Base-by-base conservation (phyloP, 2,329 filamentous ascomycete genomes). In the Claviceps fusiformis region DNA sequence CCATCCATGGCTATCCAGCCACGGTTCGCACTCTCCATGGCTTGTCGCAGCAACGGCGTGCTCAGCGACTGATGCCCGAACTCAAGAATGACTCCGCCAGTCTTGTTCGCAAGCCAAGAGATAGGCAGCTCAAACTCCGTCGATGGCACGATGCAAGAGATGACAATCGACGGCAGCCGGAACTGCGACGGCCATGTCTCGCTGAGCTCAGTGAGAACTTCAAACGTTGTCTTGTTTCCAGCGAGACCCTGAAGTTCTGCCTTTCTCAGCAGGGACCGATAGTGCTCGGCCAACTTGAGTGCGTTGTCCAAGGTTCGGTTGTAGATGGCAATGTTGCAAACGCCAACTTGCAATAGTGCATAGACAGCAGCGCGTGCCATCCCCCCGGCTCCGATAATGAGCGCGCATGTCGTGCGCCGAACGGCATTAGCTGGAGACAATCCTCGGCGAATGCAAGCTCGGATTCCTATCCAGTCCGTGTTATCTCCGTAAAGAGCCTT, bases 351-450 rank as follows among this genome's bases (percentile, higher is more conserved):
- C 29, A 91, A 75, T 79, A 92, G 82, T 1, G 87, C 83, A 61
- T 92, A 92, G 2, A 89, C 79, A 2, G 86, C 85, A 3, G 87
- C 86, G 57, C 87, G 77, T 9, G 85, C 87, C 86, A 91, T 91
- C 7, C 87, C 87, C 7, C 83, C 82, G 33, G 83, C 83, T 35
- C 3, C 37, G 37, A 86, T 76, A 27, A 86, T 75, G 15, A 86
- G 70, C 0, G 77, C 82, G 1, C 73, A 78, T 2, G 75, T 77
- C 10, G 69, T 73, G 0, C 78, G 72, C 3, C 80, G 75, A 0
- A 85, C 77, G 1, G 79, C 81, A 58, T 86, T 86, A 3, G 85
- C 83, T 0, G 87, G 87, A 0, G 86, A 89, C 2, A 90, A 72
- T 2, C 86, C 86, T 37, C 85, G 76, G 6, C 83, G 78, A 46